phyloP scores from a whole-genome alignment of 2,329 filamentous ascomycete genomes.

The Pleomassaria siparia region DNA sequence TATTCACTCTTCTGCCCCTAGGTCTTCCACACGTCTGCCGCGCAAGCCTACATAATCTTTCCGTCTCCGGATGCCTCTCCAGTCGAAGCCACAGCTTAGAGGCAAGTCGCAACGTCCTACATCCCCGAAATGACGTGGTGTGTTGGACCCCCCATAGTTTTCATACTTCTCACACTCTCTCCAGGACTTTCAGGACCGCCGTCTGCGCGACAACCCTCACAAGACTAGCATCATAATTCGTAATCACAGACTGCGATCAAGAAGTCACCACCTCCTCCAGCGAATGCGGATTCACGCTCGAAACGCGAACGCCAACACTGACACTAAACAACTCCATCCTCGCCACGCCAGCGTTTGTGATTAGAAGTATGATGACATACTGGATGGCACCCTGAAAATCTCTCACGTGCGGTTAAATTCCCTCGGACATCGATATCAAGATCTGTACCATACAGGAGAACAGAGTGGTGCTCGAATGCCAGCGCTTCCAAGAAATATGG shows the following conservation, averaged over 20 bases:
- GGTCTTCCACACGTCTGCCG: constrained; percentile 6
- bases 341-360: constrained; percentile 42
- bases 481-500: constrained; percentile 47
- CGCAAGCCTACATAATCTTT: constrained; percentile 21
- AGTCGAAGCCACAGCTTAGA: constrained; percentile 45
- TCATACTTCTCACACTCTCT: constrained; percentile 30
- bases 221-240: constrained; percentile 44
- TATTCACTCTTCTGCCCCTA: not conserved
- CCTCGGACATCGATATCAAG: constrained; percentile 45
- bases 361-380: constrained; percentile 46
- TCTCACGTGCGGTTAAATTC: constrained; percentile 41
- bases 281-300: constrained; percentile 46
- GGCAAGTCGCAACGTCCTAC: constrained; percentile 48
- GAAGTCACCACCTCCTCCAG: constrained; percentile 51
- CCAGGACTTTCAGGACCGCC: constrained; percentile 28
- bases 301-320: constrained; percentile 33
- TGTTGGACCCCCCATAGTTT: constrained; percentile 40
- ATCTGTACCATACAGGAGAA: constrained; percentile 43
- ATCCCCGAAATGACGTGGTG: constrained; percentile 48
- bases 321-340: constrained; percentile 16
- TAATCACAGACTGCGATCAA: constrained; percentile 46
- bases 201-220: constrained; percentile 49
- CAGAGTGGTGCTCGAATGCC: constrained; percentile 43
- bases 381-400: constrained; percentile 49
- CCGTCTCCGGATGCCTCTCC: constrained; percentile 47